Percentiles rank a stretch among this genome's conserved stretches.
Conservation (phyloP, 2,329 filamentous ascomycete species). For the Xylaria sp. region DNA sequence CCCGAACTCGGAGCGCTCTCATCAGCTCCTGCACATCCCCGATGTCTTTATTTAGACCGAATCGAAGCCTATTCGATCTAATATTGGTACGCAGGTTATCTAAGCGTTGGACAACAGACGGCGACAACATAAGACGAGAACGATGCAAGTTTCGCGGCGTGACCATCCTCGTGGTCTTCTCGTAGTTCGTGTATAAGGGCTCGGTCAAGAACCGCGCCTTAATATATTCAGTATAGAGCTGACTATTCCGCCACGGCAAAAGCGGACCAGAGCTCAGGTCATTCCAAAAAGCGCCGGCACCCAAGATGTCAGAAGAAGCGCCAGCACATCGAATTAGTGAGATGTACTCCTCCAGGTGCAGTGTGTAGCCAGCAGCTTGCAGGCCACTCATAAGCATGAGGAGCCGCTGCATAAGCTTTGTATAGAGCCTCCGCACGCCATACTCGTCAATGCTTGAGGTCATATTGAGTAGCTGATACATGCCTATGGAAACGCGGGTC, state of each 20-base stretch:
- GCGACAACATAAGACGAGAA: conserved; percentile 28
- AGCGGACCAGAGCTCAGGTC: conserved; percentile 41
- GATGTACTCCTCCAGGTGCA: conserved; percentile 56
- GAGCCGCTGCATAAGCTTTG: conserved; percentile 51
- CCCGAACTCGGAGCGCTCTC: conserved; percentile 44
- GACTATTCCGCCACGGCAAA: conserved; percentile 41
- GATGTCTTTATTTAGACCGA: conserved; percentile 48
- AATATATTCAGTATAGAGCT: conserved; percentile 57
- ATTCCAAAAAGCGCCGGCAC: conserved; percentile 52
- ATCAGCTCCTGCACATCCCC: conserved; percentile 46
- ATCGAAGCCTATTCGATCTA: conserved; percentile 37
- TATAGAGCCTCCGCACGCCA: conserved; percentile 58
- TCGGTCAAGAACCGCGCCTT: conserved; percentile 60
- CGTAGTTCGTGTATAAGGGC: conserved; percentile 58
- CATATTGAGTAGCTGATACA: conserved; percentile 53
- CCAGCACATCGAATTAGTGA: conserved; percentile 60
- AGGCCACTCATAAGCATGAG: conserved; percentile 51
- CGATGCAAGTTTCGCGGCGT: conserved; percentile 54
- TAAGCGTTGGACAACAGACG: conserved; percentile 31
- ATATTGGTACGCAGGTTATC: conserved; percentile 40
- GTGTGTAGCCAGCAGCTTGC: conserved; percentile 38
- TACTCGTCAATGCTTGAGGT: conserved; percentile 53
- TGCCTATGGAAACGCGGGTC: conserved; percentile 53
- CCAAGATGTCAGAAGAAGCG: conserved; percentile 53
- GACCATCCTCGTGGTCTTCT: conserved; percentile 54